These are phyloP conservation scores for Encephalitozoon intestinalis DNA, from an alignment of 371 early-diverging fungal genomes.

Conservation along the genomic window DNA sequence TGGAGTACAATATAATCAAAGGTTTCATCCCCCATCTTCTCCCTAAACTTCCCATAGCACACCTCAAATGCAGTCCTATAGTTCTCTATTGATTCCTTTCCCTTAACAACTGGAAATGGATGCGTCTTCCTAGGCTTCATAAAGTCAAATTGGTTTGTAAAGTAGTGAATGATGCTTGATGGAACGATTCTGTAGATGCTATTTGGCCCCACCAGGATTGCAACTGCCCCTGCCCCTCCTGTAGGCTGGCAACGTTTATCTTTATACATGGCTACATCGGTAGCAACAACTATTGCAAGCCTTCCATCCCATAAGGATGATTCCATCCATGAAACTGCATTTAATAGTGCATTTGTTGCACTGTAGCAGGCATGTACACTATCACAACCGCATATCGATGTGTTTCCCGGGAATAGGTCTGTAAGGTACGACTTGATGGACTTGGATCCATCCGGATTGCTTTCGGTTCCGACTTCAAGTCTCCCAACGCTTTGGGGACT, in stretches of 20 bases:
- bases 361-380: constrained; percentile 96
- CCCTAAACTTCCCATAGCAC: constrained; percentile 72
- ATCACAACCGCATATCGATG: constrained; percentile 82
- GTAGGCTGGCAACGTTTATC: constrained; percentile 79
- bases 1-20: constrained; percentile 37
- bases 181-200: constrained; percentile 66
- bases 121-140: constrained; percentile 86
- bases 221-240: constrained; percentile 83
- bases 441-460: constrained; percentile 90
- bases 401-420: constrained; percentile 79
- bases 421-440: constrained; percentile 84
- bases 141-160: constrained; percentile 87
- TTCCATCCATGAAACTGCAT: constrained; percentile 85
- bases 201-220: constrained; percentile 80
- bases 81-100: constrained; percentile 76
- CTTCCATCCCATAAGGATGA: constrained; percentile 81
- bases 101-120: constrained; percentile 88
- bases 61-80: constrained; percentile 78
- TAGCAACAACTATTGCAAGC: constrained; percentile 74
- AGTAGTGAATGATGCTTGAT: constrained; percentile 17
- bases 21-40: constrained; percentile 63
- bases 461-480: constrained; percentile 93
- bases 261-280: constrained; percentile 88
- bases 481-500: constrained; percentile 74
- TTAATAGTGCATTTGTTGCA: constrained; percentile 85